These are phyloP conservation scores for Podospora australis DNA, from an alignment of 495 filamentous ascomycete species.

Conservation along the genomic window DNA sequence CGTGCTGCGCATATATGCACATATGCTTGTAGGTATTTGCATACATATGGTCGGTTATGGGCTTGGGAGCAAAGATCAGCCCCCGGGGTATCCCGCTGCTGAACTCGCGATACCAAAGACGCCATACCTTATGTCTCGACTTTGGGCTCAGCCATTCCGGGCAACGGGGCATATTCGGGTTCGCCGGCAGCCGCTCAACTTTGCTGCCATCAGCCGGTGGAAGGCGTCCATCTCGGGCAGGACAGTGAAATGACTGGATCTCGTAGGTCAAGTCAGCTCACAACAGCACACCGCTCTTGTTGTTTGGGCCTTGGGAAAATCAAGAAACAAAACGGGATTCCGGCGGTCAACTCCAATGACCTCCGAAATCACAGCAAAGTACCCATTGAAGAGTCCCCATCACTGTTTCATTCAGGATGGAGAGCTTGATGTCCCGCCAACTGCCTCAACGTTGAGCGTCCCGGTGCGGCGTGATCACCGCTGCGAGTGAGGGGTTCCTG, in stretches of 20 bases:
- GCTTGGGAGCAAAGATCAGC: too few species aligned
- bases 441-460: too few species aligned
- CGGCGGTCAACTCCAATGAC: not conserved
- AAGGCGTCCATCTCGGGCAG: slow-evolving; percentile 3
- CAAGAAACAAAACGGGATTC: too few species aligned
- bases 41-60: too few species aligned
- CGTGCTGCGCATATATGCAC: not conserved
- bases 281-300: slow-evolving; percentile 2
- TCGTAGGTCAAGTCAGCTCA: not conserved
- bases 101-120: slow-evolving; percentile 6
- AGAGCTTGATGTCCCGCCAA: too few species aligned
- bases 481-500: slow-evolving; percentile 13
- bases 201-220: slow-evolving; percentile 7
- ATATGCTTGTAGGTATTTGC: slow-evolving; percentile 2
- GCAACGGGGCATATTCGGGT: slow-evolving; percentile 1
- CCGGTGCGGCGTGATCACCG: slow-evolving; percentile 12
- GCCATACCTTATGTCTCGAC: not conserved
- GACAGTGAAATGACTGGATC: not conserved
- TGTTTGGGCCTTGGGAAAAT: too few species aligned
- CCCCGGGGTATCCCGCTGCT: too few species aligned
- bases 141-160: not conserved
- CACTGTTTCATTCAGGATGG: too few species aligned
- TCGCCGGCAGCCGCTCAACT: slow-evolving; percentile 12
- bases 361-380: too few species aligned
- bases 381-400: too few species aligned